Evolutionary conservation across 1,284 basidiomycete species (phyloP).

Genomic region (Puccinia polysora): DNA sequence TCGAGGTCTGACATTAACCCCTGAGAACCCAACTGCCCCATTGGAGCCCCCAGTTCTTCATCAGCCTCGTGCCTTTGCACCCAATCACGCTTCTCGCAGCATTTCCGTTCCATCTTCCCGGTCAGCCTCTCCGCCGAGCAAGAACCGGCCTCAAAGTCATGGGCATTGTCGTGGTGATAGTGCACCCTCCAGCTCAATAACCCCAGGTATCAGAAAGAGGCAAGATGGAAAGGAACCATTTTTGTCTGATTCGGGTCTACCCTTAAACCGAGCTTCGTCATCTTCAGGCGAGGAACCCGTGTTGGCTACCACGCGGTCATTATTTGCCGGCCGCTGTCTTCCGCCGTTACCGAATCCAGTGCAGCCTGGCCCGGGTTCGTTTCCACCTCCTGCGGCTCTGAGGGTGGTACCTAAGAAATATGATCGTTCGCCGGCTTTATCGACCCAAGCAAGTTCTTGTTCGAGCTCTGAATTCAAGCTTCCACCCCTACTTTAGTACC

Average conservation of each 20-base stretch:
- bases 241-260: no score
- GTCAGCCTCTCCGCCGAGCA: not conserved
- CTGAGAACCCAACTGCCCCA: not conserved
- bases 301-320: not conserved
- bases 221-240: not conserved
- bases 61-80: slow-evolving; percentile 1
- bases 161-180: slow-evolving; percentile 17
- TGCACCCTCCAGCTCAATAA: not conserved
- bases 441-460: not conserved
- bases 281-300: not conserved
- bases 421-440: not conserved
- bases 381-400: slow-evolving; percentile 17
- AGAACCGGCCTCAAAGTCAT: not conserved
- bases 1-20: not conserved
- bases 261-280: no score
- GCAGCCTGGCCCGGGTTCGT: slow-evolving; percentile 21
- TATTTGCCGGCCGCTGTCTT: slow-evolving; percentile 13
- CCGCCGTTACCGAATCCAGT: slow-evolving; percentile 23
- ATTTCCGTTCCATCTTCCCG: not conserved
- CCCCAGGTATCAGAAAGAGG: not conserved
- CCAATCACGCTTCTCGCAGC: slow-evolving; percentile 6
- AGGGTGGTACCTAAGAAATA: slow-evolving; percentile 4
- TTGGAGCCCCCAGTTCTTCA: not conserved
- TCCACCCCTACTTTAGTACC: slow-evolving; percentile 5
- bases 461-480: slow-evolving; percentile 23